Conservation (phyloP, 2,329 filamentous ascomycete genomes). For the Hypoxylon sp. region DNA sequence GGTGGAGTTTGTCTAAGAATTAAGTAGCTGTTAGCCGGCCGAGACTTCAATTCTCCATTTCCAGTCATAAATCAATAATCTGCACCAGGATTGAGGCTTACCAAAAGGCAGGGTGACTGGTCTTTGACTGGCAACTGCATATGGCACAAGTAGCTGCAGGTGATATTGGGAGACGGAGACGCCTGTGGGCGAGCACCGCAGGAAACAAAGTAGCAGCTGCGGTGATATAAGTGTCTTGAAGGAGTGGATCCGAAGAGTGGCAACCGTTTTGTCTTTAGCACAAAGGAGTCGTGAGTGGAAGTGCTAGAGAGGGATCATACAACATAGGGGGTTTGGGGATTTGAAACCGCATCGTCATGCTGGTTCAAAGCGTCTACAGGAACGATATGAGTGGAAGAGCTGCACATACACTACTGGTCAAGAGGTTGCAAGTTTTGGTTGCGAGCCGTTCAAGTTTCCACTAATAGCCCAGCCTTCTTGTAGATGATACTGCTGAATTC, state of each 20-base stretch:
- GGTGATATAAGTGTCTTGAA: conserved; percentile 8
- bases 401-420: conserved; percentile 1
- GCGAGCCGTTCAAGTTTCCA: conserved; percentile 28
- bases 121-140: conserved; percentile 16
- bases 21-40: conserved; percentile 17
- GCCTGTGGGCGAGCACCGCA: conserved; percentile 7
- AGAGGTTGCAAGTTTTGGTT: conserved; percentile 29
- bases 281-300: conserved; percentile 19
- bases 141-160: conserved; percentile 23
- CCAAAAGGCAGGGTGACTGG: conserved; percentile 16
- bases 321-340: conserved; percentile 29
- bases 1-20: conserved; percentile 10
- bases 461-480: conserved; percentile 17
- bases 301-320: conserved; percentile 18
- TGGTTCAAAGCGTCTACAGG: conserved; percentile 42
- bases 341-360: conserved; percentile 41
- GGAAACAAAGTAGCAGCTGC: conserved; percentile 20
- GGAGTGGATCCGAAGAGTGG: conserved; percentile 16
- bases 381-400: conserved; percentile 40
- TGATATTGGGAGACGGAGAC: conserved; percentile 25
- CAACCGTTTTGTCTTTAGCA: conserved; percentile 18
- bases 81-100: conserved; percentile 17
- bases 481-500: conserved; percentile 8
- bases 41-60: conserved; percentile 6
- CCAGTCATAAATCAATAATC: conserved; percentile 25